These are phyloP conservation scores for Gastrolobium bilobum DNA, from an alignment of 306 rosid genomes.

Conservation along the genomic window DNA sequence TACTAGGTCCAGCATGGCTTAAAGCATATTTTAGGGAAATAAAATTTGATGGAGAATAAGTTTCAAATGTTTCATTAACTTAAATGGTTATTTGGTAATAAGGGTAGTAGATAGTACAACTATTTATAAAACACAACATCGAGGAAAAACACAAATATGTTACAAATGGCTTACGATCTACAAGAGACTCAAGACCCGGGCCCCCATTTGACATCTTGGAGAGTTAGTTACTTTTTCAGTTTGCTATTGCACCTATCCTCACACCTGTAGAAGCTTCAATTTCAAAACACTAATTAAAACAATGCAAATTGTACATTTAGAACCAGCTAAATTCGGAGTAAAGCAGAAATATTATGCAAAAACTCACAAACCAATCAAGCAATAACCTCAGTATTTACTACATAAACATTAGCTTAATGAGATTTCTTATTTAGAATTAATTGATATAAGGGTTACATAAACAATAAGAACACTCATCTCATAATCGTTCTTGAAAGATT, in stretches of 20 bases:
- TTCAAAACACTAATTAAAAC: conserved; percentile 12
- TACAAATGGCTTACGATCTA: conserved; percentile 57
- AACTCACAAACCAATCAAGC: conserved; percentile 7
- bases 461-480: no score
- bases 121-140: background rate
- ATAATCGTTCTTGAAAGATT: no score
- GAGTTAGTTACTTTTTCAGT: background rate
- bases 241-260: background rate
- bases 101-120: conserved; percentile 9
- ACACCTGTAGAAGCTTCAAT: conserved; percentile 1
- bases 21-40: conserved; percentile 18
- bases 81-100: background rate
- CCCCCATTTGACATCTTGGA: conserved; percentile 60
- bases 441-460: no score
- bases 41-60: background rate
- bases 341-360: background rate
- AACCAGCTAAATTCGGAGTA: background rate
- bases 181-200: conserved; percentile 66
- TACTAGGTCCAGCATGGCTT: background rate
- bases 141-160: background rate
- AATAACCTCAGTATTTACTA: background rate
- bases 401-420: no score
- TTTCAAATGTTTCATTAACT: conserved; percentile 3
- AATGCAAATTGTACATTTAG: background rate
- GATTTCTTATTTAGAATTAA: no score